Evolutionary conservation across 2,329 filamentous ascomycete genomes (phyloP).

Genomic region (Stagonosporopsis vannaccii): DNA sequence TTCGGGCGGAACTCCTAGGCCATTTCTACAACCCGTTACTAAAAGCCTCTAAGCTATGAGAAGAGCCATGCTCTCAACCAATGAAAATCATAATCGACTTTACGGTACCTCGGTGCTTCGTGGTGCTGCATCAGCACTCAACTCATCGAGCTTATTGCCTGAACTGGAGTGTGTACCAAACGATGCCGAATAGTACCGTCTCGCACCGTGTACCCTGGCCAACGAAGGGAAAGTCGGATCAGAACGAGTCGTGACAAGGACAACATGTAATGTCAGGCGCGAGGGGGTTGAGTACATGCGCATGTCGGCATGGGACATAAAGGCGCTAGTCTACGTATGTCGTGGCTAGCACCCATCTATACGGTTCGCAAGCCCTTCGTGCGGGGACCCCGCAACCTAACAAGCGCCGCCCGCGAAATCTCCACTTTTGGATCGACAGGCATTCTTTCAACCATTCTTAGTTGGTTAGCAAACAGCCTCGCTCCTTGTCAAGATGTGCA

Average conservation of each 20-base stretch:
- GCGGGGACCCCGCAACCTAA: slow-evolving; percentile 10
- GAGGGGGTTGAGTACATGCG: not conserved
- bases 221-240: not conserved
- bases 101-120: not conserved
- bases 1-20: no score
- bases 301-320: not conserved
- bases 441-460: not conserved
- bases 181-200: not conserved
- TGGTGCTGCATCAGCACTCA: not conserved
- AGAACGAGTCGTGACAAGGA: not conserved
- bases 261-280: not conserved
- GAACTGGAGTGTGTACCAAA: not conserved
- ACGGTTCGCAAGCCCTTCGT: slow-evolving; percentile 1
- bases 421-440: not conserved
- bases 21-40: not conserved
- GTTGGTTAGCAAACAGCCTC: not conserved
- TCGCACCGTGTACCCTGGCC: not conserved
- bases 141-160: not conserved
- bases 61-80: not conserved
- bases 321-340: not conserved
- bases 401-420: not conserved
- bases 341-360: not conserved
- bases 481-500: not conserved
- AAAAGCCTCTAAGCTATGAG: not conserved
- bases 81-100: not conserved